Evolutionary conservation across 2,329 filamentous ascomycete species (phyloP).

Genomic region (Paecilomyces dactylethromorphus): DNA sequence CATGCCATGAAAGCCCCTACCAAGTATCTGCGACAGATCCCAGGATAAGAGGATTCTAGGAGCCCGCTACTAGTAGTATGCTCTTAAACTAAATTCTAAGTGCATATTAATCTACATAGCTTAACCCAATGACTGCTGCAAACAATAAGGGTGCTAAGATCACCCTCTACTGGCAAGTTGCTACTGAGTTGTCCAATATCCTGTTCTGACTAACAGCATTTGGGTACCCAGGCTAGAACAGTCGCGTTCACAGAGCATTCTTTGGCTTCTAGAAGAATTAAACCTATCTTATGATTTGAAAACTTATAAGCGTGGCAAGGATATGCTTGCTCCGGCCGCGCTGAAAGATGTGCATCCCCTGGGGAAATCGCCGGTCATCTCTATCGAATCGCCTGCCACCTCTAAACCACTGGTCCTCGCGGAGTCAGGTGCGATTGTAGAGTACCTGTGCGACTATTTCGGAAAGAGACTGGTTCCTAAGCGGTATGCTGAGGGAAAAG

Average conservation of each 20-base stretch:
- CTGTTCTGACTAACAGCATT: not conserved
- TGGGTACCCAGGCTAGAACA: constrained; percentile 62
- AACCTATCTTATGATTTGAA: constrained; percentile 72
- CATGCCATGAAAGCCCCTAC: not conserved
- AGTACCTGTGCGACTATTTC: constrained; percentile 72
- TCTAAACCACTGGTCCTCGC: constrained; percentile 59
- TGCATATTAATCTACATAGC: not conserved
- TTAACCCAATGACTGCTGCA: constrained; percentile 10
- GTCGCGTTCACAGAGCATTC: constrained; percentile 73
- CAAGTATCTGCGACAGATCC: too few species aligned
- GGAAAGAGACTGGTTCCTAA: constrained; percentile 46
- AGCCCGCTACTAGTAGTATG: not conserved
- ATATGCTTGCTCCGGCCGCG: constrained; percentile 66
- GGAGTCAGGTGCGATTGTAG: constrained; percentile 73
- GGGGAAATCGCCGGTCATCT: constrained; percentile 78
- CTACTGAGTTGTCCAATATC: not conserved
- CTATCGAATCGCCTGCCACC: constrained; percentile 47
- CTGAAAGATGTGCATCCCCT: constrained; percentile 74
- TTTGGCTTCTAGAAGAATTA: constrained; percentile 83
- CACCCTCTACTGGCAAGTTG: constrained; percentile 56
- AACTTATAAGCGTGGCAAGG: constrained; percentile 62
- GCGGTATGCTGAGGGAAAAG: constrained; percentile 47
- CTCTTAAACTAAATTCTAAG: not conserved
- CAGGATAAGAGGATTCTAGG: not conserved
- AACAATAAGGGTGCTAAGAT: constrained; percentile 42